Percentiles rank a stretch among this genome's conserved stretches.
These are phyloP conservation scores for Smallanthus sonchifolius DNA, from an alignment of 129 eudicot species.

Conservation along the genomic window DNA sequence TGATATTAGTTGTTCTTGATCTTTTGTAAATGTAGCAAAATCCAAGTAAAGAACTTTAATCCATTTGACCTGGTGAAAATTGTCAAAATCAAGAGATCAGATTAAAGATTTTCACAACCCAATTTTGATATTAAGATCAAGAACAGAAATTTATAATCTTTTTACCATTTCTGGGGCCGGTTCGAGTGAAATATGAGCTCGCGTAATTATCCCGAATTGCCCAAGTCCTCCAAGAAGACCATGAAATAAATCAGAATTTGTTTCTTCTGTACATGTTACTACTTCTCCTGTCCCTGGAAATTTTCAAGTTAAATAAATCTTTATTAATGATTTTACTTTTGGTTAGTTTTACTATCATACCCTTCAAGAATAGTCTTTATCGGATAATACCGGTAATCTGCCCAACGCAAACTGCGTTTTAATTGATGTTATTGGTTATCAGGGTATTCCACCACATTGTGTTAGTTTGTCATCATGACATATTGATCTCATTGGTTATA, in stretches of 20 bases:
- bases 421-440: no score
- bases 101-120: conserved; percentile 9
- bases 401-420: no score
- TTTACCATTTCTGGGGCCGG: conserved; percentile 80
- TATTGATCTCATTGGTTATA: no score
- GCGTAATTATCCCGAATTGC: conserved; percentile 89
- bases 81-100: conserved; percentile 25
- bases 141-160: not conserved
- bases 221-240: conserved; percentile 98
- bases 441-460: conserved; percentile 33
- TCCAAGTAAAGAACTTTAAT: conserved; percentile 84
- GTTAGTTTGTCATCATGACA: conserved; percentile 34
- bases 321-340: no score
- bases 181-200: conserved; percentile 75
- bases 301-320: not conserved
- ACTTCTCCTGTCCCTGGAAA: conserved; percentile 85
- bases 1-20: conserved; percentile 82
- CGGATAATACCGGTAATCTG: not conserved
- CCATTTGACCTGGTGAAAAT: conserved; percentile 70
- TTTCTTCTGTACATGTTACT: conserved; percentile 57
- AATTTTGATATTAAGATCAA: not conserved
- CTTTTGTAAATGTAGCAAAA: conserved; percentile 55
- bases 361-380: conserved; percentile 18
- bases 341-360: conserved; percentile 17
- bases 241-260: conserved; percentile 79